Percentiles rank a stretch among this genome's conserved stretches.
These are phyloP conservation scores for Colletotrichum scovillei DNA, from an alignment of 2,329 filamentous ascomycete species.

Conservation along the genomic window DNA sequence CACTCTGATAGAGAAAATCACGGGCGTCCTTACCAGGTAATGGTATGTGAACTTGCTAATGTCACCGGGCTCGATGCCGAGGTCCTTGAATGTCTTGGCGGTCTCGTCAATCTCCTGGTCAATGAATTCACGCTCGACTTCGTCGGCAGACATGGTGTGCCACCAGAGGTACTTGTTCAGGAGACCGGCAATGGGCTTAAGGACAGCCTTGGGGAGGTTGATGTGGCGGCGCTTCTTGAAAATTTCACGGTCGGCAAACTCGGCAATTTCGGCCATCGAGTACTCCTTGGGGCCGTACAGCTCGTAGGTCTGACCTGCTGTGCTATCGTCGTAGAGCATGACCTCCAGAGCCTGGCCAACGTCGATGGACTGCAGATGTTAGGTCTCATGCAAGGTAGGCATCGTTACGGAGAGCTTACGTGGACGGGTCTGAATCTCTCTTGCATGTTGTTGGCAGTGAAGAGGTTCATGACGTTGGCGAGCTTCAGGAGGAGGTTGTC, in stretches of 20 bases:
- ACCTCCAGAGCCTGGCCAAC: slow-evolving; percentile 88
- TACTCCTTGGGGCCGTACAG: slow-evolving; percentile 95
- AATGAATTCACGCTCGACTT: slow-evolving; percentile 91
- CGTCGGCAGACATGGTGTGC: slow-evolving; percentile 83
- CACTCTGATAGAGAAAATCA: neutral
- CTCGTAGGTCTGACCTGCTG: slow-evolving; percentile 91
- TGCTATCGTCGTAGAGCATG: slow-evolving; percentile 92
- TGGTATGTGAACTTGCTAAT: slow-evolving; percentile 90
- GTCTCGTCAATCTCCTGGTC: slow-evolving; percentile 90
- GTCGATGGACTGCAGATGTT: slow-evolving; percentile 77
- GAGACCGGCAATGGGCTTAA: slow-evolving; percentile 79
- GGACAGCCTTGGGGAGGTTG: slow-evolving; percentile 84
- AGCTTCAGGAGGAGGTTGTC: slow-evolving; percentile 91
- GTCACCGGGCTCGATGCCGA: slow-evolving; percentile 90
- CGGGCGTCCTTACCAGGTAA: slow-evolving; percentile 79
- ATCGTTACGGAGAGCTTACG: slow-evolving; percentile 59
- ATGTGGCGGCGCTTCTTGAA: slow-evolving; percentile 89
- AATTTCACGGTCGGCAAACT: slow-evolving; percentile 92
- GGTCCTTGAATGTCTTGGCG: slow-evolving; percentile 95
- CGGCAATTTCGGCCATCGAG: slow-evolving; percentile 86
- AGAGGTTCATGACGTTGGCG: slow-evolving; percentile 81
- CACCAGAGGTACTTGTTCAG: slow-evolving; percentile 91
- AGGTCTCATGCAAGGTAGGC: neutral
- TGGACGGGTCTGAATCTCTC: slow-evolving; percentile 93
- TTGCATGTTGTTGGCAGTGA: slow-evolving; percentile 94